Evolutionary conservation across 139 green algal genomes (phyloP).

Genomic region (Picochlorum sp.): DNA sequence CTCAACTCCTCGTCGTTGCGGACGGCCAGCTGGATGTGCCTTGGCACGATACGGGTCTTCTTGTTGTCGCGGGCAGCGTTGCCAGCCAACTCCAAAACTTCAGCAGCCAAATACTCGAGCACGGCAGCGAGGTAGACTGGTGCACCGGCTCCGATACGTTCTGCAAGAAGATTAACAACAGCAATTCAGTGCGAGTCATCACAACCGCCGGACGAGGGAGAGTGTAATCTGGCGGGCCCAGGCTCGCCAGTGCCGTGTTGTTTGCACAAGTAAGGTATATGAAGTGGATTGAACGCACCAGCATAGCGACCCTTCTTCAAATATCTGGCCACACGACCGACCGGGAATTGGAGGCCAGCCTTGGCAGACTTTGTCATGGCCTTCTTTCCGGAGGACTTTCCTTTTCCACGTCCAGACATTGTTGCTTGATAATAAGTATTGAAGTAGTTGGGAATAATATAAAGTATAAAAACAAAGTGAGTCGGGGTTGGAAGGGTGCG

Average conservation of each 20-base stretch:
- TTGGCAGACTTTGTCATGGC: conserved; percentile 65
- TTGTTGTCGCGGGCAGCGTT: conserved; percentile 86
- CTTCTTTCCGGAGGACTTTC: conserved; percentile 64
- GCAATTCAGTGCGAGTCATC: no score
- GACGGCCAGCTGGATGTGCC: conserved; percentile 86
- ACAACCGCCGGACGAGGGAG: no score
- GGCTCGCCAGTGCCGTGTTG: no score
- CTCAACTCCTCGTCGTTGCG: conserved; percentile 90
- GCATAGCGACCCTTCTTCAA: conserved; percentile 82
- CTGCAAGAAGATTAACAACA: not conserved
- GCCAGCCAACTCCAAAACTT: conserved; percentile 42
- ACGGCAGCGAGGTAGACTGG: conserved; percentile 63
- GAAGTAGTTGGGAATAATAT: not conserved
- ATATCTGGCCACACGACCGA: conserved; percentile 72
- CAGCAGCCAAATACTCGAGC: conserved; percentile 72
- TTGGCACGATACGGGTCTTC: conserved; percentile 78
- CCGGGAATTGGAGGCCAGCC: conserved; percentile 83
- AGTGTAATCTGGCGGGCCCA: no score
- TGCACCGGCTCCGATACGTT: conserved; percentile 33
- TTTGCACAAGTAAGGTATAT: not conserved
- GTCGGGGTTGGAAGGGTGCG: not conserved
- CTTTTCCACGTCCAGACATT: conserved; percentile 69
- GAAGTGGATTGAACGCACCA: not conserved
- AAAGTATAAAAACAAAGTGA: not conserved
- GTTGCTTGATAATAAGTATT: conserved; percentile 1